Percentiles rank a stretch among this genome's conserved stretches.
phyloP scores from a whole-genome alignment of 306 rosid species.

The Cucurbita ficifolia region DNA sequence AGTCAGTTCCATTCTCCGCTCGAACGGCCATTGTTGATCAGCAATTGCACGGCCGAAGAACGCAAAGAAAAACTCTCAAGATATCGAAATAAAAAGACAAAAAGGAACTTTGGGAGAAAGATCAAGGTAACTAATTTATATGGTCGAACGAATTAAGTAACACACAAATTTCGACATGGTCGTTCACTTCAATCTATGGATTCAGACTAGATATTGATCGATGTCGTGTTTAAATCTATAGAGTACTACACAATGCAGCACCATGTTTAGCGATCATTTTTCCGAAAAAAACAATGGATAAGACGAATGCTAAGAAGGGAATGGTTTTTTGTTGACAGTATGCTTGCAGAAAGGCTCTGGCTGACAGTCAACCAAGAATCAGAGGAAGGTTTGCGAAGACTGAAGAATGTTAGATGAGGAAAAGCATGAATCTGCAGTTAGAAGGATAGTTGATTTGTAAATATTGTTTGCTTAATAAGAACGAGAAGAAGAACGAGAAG shows the following conservation, averaged over 20 bases:
- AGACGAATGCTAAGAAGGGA: not conserved
- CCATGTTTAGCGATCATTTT: not conserved
- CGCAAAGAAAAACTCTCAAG: conserved; percentile 85
- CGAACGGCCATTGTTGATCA: conserved; percentile 40
- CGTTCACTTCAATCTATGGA: no score
- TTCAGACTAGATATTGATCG: no score
- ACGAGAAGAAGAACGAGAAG: not conserved
- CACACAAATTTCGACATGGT: not conserved
- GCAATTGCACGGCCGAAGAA: conserved; percentile 63
- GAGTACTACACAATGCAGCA: no score
- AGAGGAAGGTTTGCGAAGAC: conserved; percentile 97
- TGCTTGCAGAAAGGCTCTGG: conserved; percentile 98
- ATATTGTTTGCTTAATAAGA: conserved; percentile 62
- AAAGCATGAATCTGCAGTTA: conserved; percentile 9
- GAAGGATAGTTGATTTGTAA: conserved; percentile 24
- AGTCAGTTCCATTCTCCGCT: conserved; percentile 39
- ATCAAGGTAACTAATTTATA: conserved; percentile 55
- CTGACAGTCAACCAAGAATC: conserved; percentile 95
- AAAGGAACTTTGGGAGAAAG: conserved; percentile 94
- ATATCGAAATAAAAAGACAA: conserved; percentile 80
- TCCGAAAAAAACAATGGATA: not conserved
- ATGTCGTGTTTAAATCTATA: no score
- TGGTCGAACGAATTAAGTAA: not conserved
- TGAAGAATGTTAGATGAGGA: conserved; percentile 44
- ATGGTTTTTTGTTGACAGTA: conserved; percentile 30